Evolutionary conservation across 805 yeast species (phyloP), one percentile per base, ranked within the genome.

Genomic region (Saccharomycopsis malanga): DNA sequence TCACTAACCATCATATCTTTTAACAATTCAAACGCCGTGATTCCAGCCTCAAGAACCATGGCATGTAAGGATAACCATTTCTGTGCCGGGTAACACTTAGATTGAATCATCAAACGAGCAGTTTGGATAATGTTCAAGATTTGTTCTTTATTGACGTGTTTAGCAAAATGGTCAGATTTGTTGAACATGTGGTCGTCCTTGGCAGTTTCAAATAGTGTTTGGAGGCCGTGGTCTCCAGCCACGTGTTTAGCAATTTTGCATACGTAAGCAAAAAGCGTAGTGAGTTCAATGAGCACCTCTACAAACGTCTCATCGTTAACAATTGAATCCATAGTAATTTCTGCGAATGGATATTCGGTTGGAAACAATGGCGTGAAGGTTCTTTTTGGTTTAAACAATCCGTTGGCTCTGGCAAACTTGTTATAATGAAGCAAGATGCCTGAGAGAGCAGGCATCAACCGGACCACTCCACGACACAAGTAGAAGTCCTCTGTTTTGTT

Each of bases 11-110:
- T 63, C 43, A 72, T 63, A 23, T 77, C 77, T 46, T 71, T 67
- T 35, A 78, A 60, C 54, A 81, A 63, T 54, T 74, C 81, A 49
- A 82, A 64, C 2, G 78, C 64, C 35, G 73, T 67, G 45, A 80
- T 66, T 39, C 80, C 58, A 22, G 80, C 74, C 53, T 81, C 81
- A 29, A 75, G 68, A 18, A 80, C 63, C 52, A 79, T 54, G 0
- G 84, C 73, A 49, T 77, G 73, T 21, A 85, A 62, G 0, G 93
- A 81, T 4, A 86, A 62, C 95, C 95, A 87, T 55, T 77, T 80
- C 25, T 71, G 73, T 39, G 72, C 71, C 2, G 91, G 91, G 67
- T 74, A 83, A 58, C 74, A 79, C 44, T 69, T 71, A 29, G 80
- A 73, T 52, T 71, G 74, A 45, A 79, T 61, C 50, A 81, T 62